Base-by-base conservation (phyloP, 192 early-diverging fungal species). In the Phycomyces nitens region DNA sequence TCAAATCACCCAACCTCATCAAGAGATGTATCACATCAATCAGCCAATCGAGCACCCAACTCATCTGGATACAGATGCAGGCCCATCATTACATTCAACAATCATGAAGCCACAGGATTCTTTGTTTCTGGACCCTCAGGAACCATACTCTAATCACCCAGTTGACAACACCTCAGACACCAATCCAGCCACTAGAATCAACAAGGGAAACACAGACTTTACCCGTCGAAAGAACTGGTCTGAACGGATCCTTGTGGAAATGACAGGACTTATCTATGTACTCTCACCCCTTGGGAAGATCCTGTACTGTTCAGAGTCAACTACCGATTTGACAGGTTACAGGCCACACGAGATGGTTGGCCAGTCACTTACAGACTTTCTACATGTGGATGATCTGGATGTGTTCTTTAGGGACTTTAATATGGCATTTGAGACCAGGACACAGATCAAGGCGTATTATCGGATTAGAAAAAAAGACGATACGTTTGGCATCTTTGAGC, bases 381-480 rank as follows among this genome's bases (percentile, higher is more conserved):
- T 81, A 10, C 79, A 81, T 26, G 58, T 75, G 12, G 78, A 80
- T 52, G 78, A 79, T 22, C 63, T 77, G 11, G 78, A 80, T 60
- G 75, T 74, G 34, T 80, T 77, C 39, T 59, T 71, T 22, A 62
- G 75, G 24, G 78, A 80, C 23, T 80, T 80, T 54, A 70, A 68
- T 24, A 51, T 78, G 60, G 61, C 72, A 0, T 69, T 77, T 20
- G 61, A 72, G 16, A 62, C 61, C 5, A 66, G 62, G 18, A 61
- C 62, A 21, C 71, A 70, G 29, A 73, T 78, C 22, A 75, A 64
- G 14, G 34, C 76, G 11, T 76, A 75, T 57, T 78, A 73, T 49
- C 63, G 74, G 20, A 76, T 79, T 57, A 68, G 74, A 56, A 70
- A 68, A 53, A 76, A 77, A 49, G 77, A 81, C 52, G 71, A 66